Conservation (phyloP, 2,329 filamentous ascomycete species). For the Aspergillus ibericus region DNA sequence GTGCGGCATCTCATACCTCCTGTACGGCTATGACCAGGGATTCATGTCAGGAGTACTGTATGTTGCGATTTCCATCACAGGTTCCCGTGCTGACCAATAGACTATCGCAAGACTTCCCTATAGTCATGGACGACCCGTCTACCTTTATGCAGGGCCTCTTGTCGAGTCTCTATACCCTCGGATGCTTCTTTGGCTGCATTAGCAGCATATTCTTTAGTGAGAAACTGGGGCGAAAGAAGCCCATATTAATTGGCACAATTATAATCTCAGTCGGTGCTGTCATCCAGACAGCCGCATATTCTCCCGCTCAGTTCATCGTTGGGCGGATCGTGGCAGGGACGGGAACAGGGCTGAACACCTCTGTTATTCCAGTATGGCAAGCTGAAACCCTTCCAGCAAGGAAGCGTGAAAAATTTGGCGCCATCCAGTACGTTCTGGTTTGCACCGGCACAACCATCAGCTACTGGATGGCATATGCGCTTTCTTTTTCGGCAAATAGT, state of each 20-base stretch:
- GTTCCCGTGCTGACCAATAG: not conserved
- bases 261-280: not conserved
- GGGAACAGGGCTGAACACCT: constrained; percentile 54
- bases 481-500: not conserved
- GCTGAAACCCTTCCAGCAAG: constrained; percentile 4
- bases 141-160: not conserved
- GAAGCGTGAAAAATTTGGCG: not conserved
- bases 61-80: not conserved
- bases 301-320: not conserved
- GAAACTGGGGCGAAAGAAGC: not conserved
- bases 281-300: not conserved
- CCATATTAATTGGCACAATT: not conserved
- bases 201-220: not conserved
- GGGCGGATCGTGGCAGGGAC: constrained; percentile 38
- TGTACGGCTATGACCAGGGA: constrained; percentile 6
- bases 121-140: not conserved
- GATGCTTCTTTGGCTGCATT: constrained; percentile 3
- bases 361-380: constrained; percentile 51
- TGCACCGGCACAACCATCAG: not conserved
- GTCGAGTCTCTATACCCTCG: not conserved
- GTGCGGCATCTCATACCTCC: not conserved
- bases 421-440: not conserved
- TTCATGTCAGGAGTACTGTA: not conserved
- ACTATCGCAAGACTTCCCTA: not conserved
- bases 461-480: not conserved